Base-by-base conservation (phyloP, 805 yeast genomes). In the Maudiozyma turicensis region DNA sequence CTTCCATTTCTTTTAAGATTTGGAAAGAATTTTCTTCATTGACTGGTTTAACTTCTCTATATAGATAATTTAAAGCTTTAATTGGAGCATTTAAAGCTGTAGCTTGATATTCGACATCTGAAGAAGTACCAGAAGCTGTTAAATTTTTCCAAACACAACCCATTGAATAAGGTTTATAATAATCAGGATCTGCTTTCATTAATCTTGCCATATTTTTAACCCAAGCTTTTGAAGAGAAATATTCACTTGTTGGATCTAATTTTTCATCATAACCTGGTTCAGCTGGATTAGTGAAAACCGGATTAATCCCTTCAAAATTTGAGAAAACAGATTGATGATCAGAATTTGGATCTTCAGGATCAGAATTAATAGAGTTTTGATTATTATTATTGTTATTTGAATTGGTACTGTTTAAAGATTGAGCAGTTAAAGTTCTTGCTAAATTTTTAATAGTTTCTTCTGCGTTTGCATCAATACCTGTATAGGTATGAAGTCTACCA, bases 21-120 rank as follows among this genome's bases (percentile, higher is more conserved):
- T 76, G 55, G 43, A 67, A 78, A 50, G 58, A 60, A 50, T 54
- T 62, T 51, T 51, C 58, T 51, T 57, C 52, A 47, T 48, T 58
- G 7, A 62, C 47, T 9, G 57, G 50, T 39, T 54, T 50, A 3
- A 56, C 2, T 2, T 37, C 45, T 41, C 58, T 56, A 4, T 52
- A 52, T 28, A 54, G 39, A 29, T 48, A 38, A 13, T 54, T 49
- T 6, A 54, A 42, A 5, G 54, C 48, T 47, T 67, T 68, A 4
- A 52, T 51, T 1, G 69, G 66, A 3, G 65, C 52, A 57, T 81
- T 83, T 14, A 73, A 57, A 3, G 79, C 76, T 2, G 83, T 82
- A 9, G 79, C 67, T 60, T 82, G 89, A 65, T 81, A 84, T 60
- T 81, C 87, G 4, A 84, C 73, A 57, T 75, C 81, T 3, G 73